Percentiles rank a stretch among this genome's conserved stretches.
phyloP scores from a whole-genome alignment of 31 red algal genomes.

The Asparagopsis taxiformis region DNA sequence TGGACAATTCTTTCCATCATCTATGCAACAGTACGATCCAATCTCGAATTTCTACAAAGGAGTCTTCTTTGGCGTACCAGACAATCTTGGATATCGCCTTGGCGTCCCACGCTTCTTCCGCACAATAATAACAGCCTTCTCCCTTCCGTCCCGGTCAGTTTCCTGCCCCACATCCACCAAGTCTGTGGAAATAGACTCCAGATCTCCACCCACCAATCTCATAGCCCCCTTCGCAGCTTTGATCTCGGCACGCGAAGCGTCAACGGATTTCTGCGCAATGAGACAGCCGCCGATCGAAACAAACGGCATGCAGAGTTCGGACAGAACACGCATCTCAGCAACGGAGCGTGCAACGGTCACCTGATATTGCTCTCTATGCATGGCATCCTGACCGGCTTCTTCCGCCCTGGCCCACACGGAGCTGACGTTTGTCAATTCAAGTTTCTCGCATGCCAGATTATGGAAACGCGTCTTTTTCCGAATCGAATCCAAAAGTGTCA shows the following conservation, averaged over 20 bases:
- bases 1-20: too few species aligned
- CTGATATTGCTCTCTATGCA: conserved; percentile 55
- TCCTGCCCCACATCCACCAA: background rate
- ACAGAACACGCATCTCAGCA: conserved; percentile 71
- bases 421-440: conserved; percentile 62
- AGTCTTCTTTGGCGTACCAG: conserved; percentile 25
- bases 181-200: conserved; percentile 16
- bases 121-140: conserved; percentile 18
- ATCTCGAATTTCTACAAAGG: conserved; percentile 26
- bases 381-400: conserved; percentile 17
- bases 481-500: conserved; percentile 77
- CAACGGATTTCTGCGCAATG: conserved; percentile 82
- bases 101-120: conserved; percentile 4
- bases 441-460: conserved; percentile 22
- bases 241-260: conserved; percentile 40
- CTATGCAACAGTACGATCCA: background rate
- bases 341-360: conserved; percentile 75
- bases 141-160: conserved; percentile 1
- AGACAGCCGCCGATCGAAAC: conserved; percentile 67
- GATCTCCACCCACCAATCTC: conserved; percentile 28
- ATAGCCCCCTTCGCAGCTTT: conserved; percentile 38
- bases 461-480: conserved; percentile 82
- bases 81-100: conserved; percentile 18
- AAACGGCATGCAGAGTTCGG: conserved; percentile 76
- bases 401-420: conserved; percentile 83